Conservation (phyloP, 345 rosid species). For the Mangifera indica region DNA sequence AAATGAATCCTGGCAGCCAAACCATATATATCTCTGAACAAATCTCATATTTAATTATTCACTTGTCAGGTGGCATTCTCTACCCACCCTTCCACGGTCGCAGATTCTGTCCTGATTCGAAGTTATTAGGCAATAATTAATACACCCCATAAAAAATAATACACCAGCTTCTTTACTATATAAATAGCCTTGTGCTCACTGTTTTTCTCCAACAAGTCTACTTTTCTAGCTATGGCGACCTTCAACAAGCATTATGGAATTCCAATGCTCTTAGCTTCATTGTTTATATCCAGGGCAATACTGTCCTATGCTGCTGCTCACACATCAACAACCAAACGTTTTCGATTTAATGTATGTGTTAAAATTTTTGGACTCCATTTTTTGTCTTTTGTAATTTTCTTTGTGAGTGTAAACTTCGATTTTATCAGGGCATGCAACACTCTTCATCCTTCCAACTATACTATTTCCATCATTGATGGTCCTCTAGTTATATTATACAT, state of each 20-base stretch:
- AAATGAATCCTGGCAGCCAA: not conserved
- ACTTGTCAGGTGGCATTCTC: conserved; percentile 7
- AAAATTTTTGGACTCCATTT: not conserved
- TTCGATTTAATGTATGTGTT: conserved; percentile 20
- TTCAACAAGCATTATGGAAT: not conserved
- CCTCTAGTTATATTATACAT: no score
- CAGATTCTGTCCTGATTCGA: not conserved
- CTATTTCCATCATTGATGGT: no score
- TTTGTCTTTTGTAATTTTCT: not conserved
- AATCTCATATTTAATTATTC: not conserved
- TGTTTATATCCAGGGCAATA: not conserved
- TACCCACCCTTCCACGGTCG: conserved; percentile 11
- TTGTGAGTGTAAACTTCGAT: no score
- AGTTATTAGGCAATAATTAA: not conserved
- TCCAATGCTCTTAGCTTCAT: not conserved
- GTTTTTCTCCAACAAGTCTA: not conserved
- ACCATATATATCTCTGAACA: no score
- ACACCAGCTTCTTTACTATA: no score
- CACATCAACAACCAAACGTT: not conserved
- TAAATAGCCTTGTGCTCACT: not conserved
- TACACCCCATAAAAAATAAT: no score
- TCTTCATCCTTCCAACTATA: no score
- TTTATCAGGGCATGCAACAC: no score
- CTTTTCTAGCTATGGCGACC: conserved; percentile 10
- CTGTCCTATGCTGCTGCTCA: conserved; percentile 8